These are phyloP conservation scores for Kandelia obovata DNA, from an alignment of 345 rosid species.

Conservation along the genomic window DNA sequence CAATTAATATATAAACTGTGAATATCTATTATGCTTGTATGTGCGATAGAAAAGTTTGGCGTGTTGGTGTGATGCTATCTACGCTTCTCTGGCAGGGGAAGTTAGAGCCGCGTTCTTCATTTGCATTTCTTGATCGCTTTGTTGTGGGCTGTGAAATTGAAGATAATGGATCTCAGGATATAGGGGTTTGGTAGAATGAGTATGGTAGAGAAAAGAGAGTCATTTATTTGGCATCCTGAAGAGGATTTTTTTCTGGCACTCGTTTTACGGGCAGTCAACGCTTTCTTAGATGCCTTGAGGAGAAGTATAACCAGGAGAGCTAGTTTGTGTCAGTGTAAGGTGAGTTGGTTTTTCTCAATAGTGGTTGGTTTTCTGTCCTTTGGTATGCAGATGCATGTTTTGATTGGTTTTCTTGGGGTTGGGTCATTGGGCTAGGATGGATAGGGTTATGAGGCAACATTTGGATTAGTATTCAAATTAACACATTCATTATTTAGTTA, in stretches of 20 bases:
- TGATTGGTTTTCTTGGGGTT: slow-evolving; percentile 2
- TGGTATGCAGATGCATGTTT: neutral
- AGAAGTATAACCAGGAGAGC: slow-evolving; percentile 61
- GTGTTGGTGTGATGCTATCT: slow-evolving; percentile 13
- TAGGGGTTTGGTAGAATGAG: slow-evolving; percentile 10
- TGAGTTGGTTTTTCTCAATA: slow-evolving; percentile 27
- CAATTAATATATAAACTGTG: too few relatives aligned
- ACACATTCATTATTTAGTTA: neutral
- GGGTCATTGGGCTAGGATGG: too few relatives aligned
- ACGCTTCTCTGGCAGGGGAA: slow-evolving; percentile 55
- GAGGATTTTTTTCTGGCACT: slow-evolving; percentile 76
- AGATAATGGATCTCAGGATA: slow-evolving; percentile 34
- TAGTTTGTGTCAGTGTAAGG: slow-evolving; percentile 88
- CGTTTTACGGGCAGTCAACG: slow-evolving; percentile 66
- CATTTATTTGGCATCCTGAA: slow-evolving; percentile 79
- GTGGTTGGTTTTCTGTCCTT: slow-evolving; percentile 3
- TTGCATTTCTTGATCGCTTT: slow-evolving; percentile 82
- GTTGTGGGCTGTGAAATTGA: slow-evolving; percentile 69
- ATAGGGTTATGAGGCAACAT: too few relatives aligned
- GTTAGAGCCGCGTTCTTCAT: slow-evolving; percentile 57
- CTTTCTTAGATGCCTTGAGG: slow-evolving; percentile 64
- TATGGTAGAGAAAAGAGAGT: slow-evolving; percentile 34
- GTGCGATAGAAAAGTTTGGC: slow-evolving; percentile 1
- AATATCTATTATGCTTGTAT: neutral
- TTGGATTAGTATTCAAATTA: neutral